These are phyloP conservation scores for Quercus phellos DNA, from an alignment of 331 rosid species.

Conservation along the genomic window DNA sequence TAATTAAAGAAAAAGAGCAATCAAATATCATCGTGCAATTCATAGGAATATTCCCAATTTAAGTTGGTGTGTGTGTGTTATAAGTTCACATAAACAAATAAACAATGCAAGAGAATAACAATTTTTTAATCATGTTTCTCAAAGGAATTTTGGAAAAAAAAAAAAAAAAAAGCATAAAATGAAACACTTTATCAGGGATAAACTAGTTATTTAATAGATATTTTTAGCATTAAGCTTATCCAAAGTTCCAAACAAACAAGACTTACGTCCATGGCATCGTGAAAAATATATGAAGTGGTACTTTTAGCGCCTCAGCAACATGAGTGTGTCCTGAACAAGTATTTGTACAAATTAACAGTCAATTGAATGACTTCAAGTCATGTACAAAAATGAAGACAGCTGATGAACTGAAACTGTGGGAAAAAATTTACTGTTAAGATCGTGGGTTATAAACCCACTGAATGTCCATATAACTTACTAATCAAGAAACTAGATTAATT, in stretches of 20 bases:
- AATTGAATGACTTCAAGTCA: constrained; percentile 8
- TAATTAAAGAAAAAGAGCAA: background rate
- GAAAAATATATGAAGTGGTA: constrained; percentile 83
- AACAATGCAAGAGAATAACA: background rate
- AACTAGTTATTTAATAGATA: background rate
- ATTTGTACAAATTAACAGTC: constrained; percentile 20
- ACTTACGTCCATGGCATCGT: constrained; percentile 99
- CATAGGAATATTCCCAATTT: constrained; percentile 9
- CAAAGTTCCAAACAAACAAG: constrained; percentile 32
- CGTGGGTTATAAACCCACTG: no score
- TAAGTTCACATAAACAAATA: background rate
- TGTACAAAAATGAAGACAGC: background rate
- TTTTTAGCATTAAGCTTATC: constrained; percentile 17
- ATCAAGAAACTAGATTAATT: no score
- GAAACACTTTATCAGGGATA: background rate
- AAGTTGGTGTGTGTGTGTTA: background rate
- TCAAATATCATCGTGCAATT: constrained; percentile 7
- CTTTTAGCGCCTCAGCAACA: constrained; percentile 71
- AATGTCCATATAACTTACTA: no score
- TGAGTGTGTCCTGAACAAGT: constrained; percentile 78
- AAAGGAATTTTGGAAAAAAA: background rate
- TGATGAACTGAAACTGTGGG: background rate
- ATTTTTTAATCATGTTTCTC: background rate
- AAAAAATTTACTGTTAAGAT: background rate
- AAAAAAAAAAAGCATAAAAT: constrained; percentile 3